Conservation (phyloP, 129 eudicot genomes). For the Helianthus annuus region DNA sequence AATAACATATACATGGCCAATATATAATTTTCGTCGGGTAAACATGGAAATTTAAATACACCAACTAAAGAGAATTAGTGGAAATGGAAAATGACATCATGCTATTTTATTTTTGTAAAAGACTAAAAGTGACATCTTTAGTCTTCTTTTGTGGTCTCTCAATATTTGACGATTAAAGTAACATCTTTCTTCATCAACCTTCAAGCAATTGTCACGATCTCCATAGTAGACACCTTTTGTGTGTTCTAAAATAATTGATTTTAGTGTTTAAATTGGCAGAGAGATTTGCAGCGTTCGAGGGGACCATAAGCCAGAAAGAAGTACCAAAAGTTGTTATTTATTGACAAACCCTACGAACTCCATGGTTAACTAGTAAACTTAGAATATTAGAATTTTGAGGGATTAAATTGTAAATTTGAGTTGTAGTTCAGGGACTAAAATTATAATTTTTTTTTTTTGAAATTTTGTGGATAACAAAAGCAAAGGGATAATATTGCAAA, state of each 20-base stretch:
- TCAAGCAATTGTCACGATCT: conserved; percentile 67
- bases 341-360: conserved; percentile 24
- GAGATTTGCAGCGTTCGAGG: conserved; percentile 50
- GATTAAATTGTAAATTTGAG: no score
- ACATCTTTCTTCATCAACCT: conserved; percentile 44
- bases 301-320: conserved; percentile 64
- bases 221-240: conserved; percentile 45
- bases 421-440: no score
- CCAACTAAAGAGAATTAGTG: background rate
- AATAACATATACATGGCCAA: background rate
- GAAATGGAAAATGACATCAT: background rate
- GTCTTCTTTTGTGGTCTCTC: background rate
- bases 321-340: conserved; percentile 41
- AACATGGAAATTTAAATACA: background rate
- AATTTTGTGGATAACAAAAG: no score
- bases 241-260: conserved; percentile 29
- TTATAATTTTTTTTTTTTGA: no score
- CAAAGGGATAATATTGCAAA: no score
- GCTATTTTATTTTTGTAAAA: background rate
- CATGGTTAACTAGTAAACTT: no score
- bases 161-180: background rate
- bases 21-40: background rate
- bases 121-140: background rate
- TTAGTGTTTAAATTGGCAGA: conserved; percentile 30
- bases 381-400: no score